These are phyloP conservation scores for Mucor racemosus DNA, from an alignment of 371 early-diverging fungal genomes.

Conservation along the genomic window DNA sequence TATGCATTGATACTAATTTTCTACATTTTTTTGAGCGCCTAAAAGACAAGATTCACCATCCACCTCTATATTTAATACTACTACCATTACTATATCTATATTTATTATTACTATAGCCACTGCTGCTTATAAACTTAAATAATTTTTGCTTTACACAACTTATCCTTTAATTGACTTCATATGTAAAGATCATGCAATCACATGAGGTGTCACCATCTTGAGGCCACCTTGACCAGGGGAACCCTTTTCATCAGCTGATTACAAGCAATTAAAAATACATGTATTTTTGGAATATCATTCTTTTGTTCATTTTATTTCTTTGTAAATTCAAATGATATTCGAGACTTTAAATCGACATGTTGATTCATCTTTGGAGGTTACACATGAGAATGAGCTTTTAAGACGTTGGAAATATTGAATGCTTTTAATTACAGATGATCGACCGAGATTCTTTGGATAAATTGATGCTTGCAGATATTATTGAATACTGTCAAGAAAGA, in stretches of 20 bases:
- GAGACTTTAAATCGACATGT: conserved; percentile 42
- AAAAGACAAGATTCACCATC: not conserved
- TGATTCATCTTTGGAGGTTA: conserved; percentile 44
- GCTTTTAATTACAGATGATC: conserved; percentile 20
- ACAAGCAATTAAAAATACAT: not conserved
- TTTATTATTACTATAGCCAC: not conserved
- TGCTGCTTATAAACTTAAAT: not conserved
- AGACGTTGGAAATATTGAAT: not conserved
- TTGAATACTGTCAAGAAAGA: conserved; percentile 77
- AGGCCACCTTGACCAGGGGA: not conserved
- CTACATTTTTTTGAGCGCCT: not conserved
- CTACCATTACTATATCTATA: not conserved
- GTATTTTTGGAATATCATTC: not conserved
- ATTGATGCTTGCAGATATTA: conserved; percentile 70
- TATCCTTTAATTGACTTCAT: no score
- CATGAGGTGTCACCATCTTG: conserved; percentile 7
- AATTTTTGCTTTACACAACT: not conserved
- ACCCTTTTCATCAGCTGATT: conserved; percentile 13
- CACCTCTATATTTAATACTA: not conserved
- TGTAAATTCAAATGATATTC: conserved; percentile 27
- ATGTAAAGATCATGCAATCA: conserved; percentile 4
- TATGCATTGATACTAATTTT: not conserved
- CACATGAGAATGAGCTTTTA: not conserved
- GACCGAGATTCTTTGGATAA: conserved; percentile 50
- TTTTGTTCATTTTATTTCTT: conserved; percentile 3